Evolutionary conservation across 2,329 filamentous ascomycete genomes (phyloP).

Genomic region (Cordyceps pruinosa): DNA sequence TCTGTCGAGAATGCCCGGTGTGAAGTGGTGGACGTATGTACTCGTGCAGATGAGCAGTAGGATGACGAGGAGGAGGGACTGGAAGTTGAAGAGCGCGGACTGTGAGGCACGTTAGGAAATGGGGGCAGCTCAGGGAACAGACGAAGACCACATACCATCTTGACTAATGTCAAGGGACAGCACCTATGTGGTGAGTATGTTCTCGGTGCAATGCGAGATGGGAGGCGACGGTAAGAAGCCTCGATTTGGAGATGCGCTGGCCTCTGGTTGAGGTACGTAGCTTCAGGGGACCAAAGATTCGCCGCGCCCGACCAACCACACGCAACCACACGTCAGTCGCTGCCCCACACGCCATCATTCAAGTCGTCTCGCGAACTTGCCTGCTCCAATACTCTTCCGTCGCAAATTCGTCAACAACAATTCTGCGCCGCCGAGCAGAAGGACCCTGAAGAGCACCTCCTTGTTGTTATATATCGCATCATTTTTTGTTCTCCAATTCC

Average conservation of each 20-base stretch:
- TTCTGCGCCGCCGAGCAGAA: too few relatives aligned
- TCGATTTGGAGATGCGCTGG: neutral
- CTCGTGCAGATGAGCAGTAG: conserved; percentile 94
- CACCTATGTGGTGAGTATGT: neutral
- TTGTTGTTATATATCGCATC: neutral
- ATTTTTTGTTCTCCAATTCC: neutral
- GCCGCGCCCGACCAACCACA: conserved; percentile 22
- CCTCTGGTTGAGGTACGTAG: conserved; percentile 6
- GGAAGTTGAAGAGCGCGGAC: conserved; percentile 98
- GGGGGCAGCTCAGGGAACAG: neutral
- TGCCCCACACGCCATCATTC: conserved; percentile 9
- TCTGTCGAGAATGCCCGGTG: conserved; percentile 82
- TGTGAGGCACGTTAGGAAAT: conserved; percentile 29
- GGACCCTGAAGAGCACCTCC: neutral
- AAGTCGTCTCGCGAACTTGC: conserved; percentile 3
- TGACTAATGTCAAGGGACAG: conserved; percentile 1
- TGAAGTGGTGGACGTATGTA: conserved; percentile 85
- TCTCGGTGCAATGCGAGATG: neutral
- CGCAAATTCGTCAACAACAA: neutral
- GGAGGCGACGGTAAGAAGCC: neutral
- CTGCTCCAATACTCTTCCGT: neutral
- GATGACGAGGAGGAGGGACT: conserved; percentile 89
- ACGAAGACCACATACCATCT: conserved; percentile 21
- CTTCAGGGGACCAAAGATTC: conserved; percentile 30
- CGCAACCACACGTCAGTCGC: neutral